These are phyloP conservation scores for Termitomyces sp. DNA, from an alignment of 1,284 basidiomycete genomes.

Conservation along the genomic window DNA sequence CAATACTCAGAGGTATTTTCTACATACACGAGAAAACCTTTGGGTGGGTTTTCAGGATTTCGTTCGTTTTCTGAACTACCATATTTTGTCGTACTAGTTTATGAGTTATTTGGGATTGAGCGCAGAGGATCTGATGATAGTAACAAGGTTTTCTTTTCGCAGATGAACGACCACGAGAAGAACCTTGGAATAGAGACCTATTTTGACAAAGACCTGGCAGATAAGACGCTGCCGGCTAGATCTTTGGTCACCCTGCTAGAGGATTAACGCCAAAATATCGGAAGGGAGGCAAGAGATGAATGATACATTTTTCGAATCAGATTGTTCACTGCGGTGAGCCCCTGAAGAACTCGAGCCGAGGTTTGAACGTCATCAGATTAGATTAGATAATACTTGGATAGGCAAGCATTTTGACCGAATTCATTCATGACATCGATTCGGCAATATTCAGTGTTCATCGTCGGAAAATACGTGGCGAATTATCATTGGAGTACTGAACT, in stretches of 20 bases:
- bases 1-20: neutral
- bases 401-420: too few relatives aligned
- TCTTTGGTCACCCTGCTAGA: too few relatives aligned
- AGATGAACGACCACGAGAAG: too few relatives aligned
- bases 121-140: neutral
- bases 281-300: too few relatives aligned
- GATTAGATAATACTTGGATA: neutral
- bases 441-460: constrained; percentile 8
- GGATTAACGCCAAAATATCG: too few relatives aligned
- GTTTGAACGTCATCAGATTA: neutral
- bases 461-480: constrained; percentile 15
- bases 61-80: neutral
- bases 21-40: neutral
- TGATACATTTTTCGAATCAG: too few relatives aligned
- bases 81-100: neutral
- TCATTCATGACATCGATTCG: neutral
- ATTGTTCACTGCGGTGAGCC: too few relatives aligned
- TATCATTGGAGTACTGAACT: neutral
- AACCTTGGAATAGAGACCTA: too few relatives aligned
- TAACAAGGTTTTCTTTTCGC: neutral
- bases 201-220: too few relatives aligned
- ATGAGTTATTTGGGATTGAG: neutral
- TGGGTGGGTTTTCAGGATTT: neutral
- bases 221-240: too few relatives aligned
- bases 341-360: too few relatives aligned